Evolutionary conservation across 768 basidiomycete species (phyloP), one percentile per base, ranked within the genome.

Genomic region (Lactarius hatsudake): DNA sequence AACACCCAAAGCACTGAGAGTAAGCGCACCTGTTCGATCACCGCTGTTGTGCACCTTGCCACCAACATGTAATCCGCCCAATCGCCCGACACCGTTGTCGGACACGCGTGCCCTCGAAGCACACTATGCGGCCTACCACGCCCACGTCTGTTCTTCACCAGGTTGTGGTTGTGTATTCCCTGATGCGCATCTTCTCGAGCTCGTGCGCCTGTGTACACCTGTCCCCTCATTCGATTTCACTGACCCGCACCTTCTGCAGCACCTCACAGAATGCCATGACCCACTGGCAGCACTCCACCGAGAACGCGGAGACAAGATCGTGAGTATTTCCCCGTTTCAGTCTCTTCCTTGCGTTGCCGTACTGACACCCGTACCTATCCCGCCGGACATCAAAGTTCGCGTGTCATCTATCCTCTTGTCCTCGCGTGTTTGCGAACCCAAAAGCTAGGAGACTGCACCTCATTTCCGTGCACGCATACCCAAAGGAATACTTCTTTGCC

Each of bases 401-500:
- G 61, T 96, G 94, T 71, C 88, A 91, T 75, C 78, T 94, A 69
- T 73, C 78, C 13, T 77, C 81, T 2, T 89, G 90, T 76, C 72
- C 81, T 48, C 82, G 84, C 62, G 71, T 81, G 13, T 96, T 94
- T 75, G 73, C 78, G 9, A 88, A 85, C 1, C 94, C 94, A 0
- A 93, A 91, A 76, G 78, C 84, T 18, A 83, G 94, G 20, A 80
- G 94, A 28, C 79, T 91, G 54, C 94, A 96, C 78, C 83, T 96
- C 61, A 91, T 96, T 56, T 82, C 88, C 71, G 85, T 81, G 17
- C 94, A 96, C 72, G 85, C 82, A 60, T 96, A 89, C 74, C 93
- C 94, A 5, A 92, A 92, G 74, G 86, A 94, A 73, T 96, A 89
- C 76, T 96, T 93, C 77, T 96, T 96, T 75, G 86, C 90, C 23